These are phyloP conservation scores for Davidsoniella virescens DNA, from an alignment of 2,329 filamentous ascomycete genomes.

Conservation along the genomic window DNA sequence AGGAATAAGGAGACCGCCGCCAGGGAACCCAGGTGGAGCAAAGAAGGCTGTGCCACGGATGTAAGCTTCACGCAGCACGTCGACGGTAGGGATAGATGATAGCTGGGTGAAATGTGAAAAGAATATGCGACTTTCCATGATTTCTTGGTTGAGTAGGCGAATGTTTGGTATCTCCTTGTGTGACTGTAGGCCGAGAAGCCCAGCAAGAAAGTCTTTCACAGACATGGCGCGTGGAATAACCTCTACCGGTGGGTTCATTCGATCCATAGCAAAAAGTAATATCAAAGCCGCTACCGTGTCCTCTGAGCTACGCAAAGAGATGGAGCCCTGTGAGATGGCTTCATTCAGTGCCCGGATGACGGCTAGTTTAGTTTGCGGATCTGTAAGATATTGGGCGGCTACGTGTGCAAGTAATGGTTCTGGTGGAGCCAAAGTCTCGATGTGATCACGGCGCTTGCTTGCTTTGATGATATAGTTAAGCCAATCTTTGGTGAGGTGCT, in stretches of 20 bases:
- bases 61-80: constrained; percentile 5
- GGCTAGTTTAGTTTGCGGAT: neutral
- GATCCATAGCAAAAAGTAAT: constrained; percentile 5
- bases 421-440: constrained; percentile 8
- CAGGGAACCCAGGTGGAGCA: constrained; percentile 1
- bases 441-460: constrained; percentile 5
- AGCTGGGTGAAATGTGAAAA: constrained; percentile 7
- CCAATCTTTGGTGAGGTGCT: constrained; percentile 8
- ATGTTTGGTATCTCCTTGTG: neutral
- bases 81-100: neutral
- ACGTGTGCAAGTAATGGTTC: constrained; percentile 10
- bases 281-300: constrained; percentile 8
- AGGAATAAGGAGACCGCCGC: constrained; percentile 8
- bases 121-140: constrained; percentile 2
- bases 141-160: neutral
- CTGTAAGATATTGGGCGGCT: constrained; percentile 6
- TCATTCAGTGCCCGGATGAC: constrained; percentile 8
- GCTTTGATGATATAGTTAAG: constrained; percentile 9
- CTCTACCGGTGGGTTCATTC: neutral
- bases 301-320: constrained; percentile 3
- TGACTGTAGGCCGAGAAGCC: constrained; percentile 1
- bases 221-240: constrained; percentile 3
- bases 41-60: constrained; percentile 6
- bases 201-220: neutral
- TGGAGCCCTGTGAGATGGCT: neutral